Evolutionary conservation across 768 basidiomycete species (phyloP).

Genomic region (Hemileccinum impolitum): DNA sequence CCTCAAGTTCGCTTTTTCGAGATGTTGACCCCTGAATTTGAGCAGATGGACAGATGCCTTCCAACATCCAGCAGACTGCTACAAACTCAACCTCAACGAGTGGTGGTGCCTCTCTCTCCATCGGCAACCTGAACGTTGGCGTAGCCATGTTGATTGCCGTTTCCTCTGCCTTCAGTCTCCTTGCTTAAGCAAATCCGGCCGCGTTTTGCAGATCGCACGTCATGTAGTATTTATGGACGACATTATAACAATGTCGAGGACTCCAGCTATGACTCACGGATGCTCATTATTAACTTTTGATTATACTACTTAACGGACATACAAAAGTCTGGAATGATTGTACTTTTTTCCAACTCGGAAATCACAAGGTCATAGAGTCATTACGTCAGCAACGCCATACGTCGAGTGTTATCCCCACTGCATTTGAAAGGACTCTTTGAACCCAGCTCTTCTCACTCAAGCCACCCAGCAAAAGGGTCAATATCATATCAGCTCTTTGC

Average conservation of each 20-base stretch:
- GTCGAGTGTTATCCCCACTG: background rate
- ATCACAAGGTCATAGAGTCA: background rate
- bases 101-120: constrained; percentile 20
- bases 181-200: constrained; percentile 27
- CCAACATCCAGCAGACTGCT: constrained; percentile 23
- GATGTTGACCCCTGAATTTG: constrained; percentile 1
- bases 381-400: constrained; percentile 21
- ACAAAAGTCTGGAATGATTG: too few relatives aligned
- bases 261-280: background rate
- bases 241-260: background rate
- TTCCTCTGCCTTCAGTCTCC: constrained; percentile 33
- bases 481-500: background rate
- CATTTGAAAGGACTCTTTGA: background rate
- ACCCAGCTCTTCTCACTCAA: background rate
- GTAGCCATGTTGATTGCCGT: constrained; percentile 30
- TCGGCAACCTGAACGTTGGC: constrained; percentile 22
- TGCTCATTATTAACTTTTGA: background rate
- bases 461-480: background rate
- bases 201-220: background rate
- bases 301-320: too few relatives aligned
- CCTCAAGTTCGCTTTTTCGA: background rate
- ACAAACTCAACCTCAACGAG: constrained; percentile 22
- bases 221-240: background rate
- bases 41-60: constrained; percentile 31
- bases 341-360: background rate